phyloP scores from a whole-genome alignment of 192 early-diverging fungal species.

The Glomus cerebriforme region DNA sequence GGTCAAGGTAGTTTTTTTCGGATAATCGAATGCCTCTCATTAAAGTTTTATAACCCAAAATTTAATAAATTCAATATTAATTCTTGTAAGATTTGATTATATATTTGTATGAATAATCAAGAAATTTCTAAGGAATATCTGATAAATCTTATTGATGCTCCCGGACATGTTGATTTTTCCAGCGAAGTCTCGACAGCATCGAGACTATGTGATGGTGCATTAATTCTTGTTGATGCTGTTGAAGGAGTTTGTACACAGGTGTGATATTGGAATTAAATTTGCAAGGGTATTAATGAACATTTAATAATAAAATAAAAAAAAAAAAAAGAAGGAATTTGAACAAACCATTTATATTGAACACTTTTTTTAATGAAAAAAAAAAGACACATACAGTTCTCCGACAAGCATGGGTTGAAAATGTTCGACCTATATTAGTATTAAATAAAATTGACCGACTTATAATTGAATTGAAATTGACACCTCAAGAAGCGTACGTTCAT shows the following conservation, averaged over 20 bases:
- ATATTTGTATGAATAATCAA: background rate
- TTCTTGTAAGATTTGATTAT: background rate
- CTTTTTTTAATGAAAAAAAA: background rate
- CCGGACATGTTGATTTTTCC: constrained; percentile 98
- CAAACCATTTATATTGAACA: background rate
- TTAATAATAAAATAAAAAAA: background rate
- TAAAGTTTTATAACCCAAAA: background rate
- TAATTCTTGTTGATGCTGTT: constrained; percentile 96
- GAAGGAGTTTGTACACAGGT: constrained; percentile 99
- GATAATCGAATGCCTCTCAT: background rate
- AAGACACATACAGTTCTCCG: constrained; percentile 93
- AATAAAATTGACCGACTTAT: constrained; percentile 99
- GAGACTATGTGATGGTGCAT: constrained; percentile 90
- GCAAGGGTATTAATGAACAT: background rate
- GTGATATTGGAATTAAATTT: constrained; percentile 21
- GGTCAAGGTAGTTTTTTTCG: constrained; percentile 35
- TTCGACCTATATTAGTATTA: constrained; percentile 90
- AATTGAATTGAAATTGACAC: constrained; percentile 89
- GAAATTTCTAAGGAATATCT: constrained; percentile 69
- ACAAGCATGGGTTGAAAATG: constrained; percentile 92
- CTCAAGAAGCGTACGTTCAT: constrained; percentile 90
- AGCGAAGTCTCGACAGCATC: constrained; percentile 99
- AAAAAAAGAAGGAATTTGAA: too few relatives aligned
- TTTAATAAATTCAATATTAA: background rate
- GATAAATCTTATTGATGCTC: constrained; percentile 97